Conservation (phyloP, 139 green algal genomes). For the Coelastrella sp. region DNA sequence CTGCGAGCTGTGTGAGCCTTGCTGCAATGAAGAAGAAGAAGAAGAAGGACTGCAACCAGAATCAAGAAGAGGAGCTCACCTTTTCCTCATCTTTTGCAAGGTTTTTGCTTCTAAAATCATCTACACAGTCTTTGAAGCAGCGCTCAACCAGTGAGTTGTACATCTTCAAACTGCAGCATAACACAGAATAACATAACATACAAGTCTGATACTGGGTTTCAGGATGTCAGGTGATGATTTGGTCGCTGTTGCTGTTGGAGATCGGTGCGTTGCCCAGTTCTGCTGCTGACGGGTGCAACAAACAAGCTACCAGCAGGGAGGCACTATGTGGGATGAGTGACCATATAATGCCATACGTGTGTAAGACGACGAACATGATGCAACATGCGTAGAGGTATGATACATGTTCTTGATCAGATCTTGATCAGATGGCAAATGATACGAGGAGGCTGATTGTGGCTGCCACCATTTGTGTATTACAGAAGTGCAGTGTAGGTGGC, state of each 20-base stretch:
- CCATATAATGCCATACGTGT: too few species aligned
- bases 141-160: constrained; percentile 97
- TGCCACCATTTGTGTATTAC: too few species aligned
- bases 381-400: too few species aligned
- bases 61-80: constrained; percentile 54
- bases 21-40: too few species aligned
- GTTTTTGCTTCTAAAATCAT: constrained; percentile 93
- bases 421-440: too few species aligned
- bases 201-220: background rate
- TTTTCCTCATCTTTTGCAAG: constrained; percentile 93
- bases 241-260: background rate
- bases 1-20: too few species aligned
- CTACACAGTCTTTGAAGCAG: constrained; percentile 95
- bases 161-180: constrained; percentile 85
- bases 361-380: too few species aligned
- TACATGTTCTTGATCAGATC: too few species aligned
- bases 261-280: background rate
- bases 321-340: too few species aligned
- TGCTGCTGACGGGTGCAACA: background rate
- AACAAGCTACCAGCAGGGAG: background rate
- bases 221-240: background rate
- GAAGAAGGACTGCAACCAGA: background rate
- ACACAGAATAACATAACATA: background rate
- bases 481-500: background rate
- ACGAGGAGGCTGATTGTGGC: too few species aligned